phyloP scores from a whole-genome alignment of 331 rosid species.

The Malus hybrid region DNA sequence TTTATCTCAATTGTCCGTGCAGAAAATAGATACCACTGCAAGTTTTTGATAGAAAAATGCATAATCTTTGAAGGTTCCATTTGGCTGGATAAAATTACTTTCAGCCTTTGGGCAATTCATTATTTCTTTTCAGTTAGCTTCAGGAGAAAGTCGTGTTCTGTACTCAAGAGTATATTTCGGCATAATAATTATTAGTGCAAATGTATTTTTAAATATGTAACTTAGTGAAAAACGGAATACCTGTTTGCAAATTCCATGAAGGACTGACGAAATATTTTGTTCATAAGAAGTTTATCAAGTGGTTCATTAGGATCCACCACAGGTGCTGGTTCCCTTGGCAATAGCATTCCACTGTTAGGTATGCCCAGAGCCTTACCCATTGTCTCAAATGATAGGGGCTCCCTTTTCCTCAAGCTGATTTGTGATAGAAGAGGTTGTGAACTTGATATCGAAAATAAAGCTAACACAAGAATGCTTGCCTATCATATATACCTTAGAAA shows the following conservation, averaged over 20 bases:
- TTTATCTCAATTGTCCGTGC: background rate
- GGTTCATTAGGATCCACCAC: slow-evolving; percentile 69
- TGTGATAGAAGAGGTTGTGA: slow-evolving; percentile 95
- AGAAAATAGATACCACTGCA: background rate
- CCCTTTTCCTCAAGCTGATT: slow-evolving; percentile 84
- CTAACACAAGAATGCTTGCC: slow-evolving; percentile 78
- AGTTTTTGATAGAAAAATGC: background rate
- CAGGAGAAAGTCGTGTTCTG: background rate
- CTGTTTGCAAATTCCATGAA: slow-evolving; percentile 96
- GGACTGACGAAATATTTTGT: slow-evolving; percentile 77
- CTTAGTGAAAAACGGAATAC: slow-evolving; percentile 27
- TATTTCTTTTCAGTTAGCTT: background rate
- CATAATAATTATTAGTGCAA: background rate
- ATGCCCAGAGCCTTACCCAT: slow-evolving; percentile 97
- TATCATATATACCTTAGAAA: slow-evolving; percentile 34
- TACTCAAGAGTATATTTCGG: background rate
- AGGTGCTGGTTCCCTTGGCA: slow-evolving; percentile 40
- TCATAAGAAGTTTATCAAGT: slow-evolving; percentile 76
- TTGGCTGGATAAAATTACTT: background rate
- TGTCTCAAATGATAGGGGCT: slow-evolving; percentile 53
- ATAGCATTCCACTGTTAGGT: slow-evolving; percentile 76
- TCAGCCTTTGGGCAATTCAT: too few species aligned
- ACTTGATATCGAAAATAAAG: slow-evolving; percentile 85
- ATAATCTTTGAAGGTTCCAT: background rate
- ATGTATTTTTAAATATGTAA: background rate